Base-by-base conservation (phyloP, 306 rosid genomes). In the Fragaria vesca region DNA sequence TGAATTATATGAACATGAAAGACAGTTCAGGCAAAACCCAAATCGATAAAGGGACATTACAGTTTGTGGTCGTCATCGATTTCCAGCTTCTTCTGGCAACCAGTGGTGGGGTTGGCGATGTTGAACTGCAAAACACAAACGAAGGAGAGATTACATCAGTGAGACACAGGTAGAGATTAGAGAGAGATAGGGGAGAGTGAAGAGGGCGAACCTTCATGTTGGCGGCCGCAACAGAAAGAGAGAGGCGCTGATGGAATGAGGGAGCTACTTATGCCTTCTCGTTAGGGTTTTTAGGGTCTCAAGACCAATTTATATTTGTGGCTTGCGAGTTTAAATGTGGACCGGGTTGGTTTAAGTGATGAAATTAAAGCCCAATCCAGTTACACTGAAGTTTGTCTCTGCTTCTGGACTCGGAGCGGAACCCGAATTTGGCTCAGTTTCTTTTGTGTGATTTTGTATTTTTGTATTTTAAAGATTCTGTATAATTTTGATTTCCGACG, bases 1-100 rank as follows among this genome's bases (percentile, higher is more conserved):
- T 62, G 71, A 52, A 46, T 8, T 17, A 26, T 0, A 40, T 6
- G 30, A 45, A 74, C 16, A 46, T 0, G 1, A 9, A 45, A 2
- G 28, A 5, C 34, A 75, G 18, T 61, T 45, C 8, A 75, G 5
- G 13, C 4, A 46, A 20, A 75, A 30, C 17, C 78, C 61, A 46
- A 43, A 32, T 46, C n/a, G 21, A 11, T 15, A 67, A 6, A 15
- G 1, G 55, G 3, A 54, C 79, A 83, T 87, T 54, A 88, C 91
- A 88, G 91, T 43, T 88, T 88, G 79, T 88, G 91, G 69, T 88
- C 91, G 81, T 88, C 91, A 55, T 88, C 91, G 69, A 88, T 88
- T 72, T 88, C 91, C 9, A 88, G 86, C 84, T 88, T 88, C 86
- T 85, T 88, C 83, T 88, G 91, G 85, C 91, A 88, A 36, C 91